Percentiles rank a stretch among this genome's conserved stretches.
These are phyloP conservation scores for Cutaneotrichosporon mucoides DNA, from an alignment of 1,284 basidiomycete genomes.

Conservation along the genomic window DNA sequence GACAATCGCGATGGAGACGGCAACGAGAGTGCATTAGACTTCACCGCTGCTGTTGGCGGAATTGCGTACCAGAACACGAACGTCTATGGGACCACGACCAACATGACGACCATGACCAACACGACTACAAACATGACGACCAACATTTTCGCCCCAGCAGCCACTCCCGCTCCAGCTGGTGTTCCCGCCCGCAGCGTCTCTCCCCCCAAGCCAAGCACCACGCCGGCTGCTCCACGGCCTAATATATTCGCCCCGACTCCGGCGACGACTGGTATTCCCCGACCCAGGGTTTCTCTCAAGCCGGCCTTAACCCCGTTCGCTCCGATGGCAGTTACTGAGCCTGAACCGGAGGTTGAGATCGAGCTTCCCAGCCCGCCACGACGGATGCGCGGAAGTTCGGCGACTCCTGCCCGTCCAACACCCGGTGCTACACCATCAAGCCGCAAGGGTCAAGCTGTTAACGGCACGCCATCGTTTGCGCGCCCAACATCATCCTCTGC, in stretches of 20 bases:
- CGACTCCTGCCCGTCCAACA: conserved; percentile 6
- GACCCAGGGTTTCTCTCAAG: background rate
- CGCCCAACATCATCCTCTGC: conserved; percentile 12
- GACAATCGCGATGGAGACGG: background rate
- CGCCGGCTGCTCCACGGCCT: conserved; percentile 2
- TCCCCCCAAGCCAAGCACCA: background rate
- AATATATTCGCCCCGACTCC: conserved; percentile 13
- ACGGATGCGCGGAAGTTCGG: conserved; percentile 1
- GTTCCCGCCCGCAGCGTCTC: background rate
- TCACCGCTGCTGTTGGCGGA: conserved; percentile 10
- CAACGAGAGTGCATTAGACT: background rate
- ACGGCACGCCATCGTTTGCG: conserved; percentile 9
- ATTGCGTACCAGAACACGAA: conserved; percentile 8
- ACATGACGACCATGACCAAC: conserved; percentile 5
- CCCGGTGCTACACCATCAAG: background rate
- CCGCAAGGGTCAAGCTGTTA: background rate
- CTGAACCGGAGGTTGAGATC: background rate
- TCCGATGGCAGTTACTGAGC: background rate
- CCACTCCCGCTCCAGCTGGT: background rate
- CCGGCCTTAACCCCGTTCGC: conserved; percentile 1
- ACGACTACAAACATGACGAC: too few species aligned
- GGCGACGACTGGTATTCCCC: background rate
- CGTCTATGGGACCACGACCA: background rate
- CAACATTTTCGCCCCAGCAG: conserved; percentile 8
- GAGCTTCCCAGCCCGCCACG: background rate